These are phyloP conservation scores for Trapa bicornis DNA, from an alignment of 345 rosid species.

Conservation along the genomic window DNA sequence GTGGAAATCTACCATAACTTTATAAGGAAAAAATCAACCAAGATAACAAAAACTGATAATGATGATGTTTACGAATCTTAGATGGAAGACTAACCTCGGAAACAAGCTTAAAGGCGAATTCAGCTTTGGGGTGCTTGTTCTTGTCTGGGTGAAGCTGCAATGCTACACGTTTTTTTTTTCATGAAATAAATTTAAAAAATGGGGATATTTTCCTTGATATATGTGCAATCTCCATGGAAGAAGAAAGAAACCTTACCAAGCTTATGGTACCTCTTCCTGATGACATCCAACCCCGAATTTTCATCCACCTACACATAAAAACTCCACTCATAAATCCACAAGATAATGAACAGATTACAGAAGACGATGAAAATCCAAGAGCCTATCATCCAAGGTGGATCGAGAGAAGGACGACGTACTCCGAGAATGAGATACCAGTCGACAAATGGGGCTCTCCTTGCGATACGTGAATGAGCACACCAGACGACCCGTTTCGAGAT, in stretches of 20 bases:
- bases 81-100: slow-evolving; percentile 49
- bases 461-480: slow-evolving; percentile 34
- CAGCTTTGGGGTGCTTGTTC: slow-evolving; percentile 78
- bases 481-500: slow-evolving; percentile 30
- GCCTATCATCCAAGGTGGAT: not conserved
- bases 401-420: slow-evolving; percentile 30
- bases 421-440: slow-evolving; percentile 88
- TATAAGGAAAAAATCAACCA: not conserved
- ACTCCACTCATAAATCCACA: not conserved
- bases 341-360: slow-evolving; percentile 1
- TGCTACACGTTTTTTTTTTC: slow-evolving; percentile 27
- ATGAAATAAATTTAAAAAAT: not conserved
- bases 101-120: slow-evolving; percentile 77
- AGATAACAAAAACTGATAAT: not conserved
- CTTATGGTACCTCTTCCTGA: slow-evolving; percentile 56
- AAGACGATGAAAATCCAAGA: not conserved
- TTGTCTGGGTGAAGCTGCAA: slow-evolving; percentile 92
- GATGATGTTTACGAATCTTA: not conserved
- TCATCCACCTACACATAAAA: slow-evolving; percentile 42
- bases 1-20: not conserved
- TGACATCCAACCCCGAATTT: slow-evolving; percentile 42
- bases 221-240: not conserved
- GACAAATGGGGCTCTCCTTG: slow-evolving; percentile 34
- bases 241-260: slow-evolving; percentile 34
- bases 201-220: not conserved